Base-by-base conservation (phyloP, 2,329 filamentous ascomycete species). In the Endoconidiophora polonica region DNA sequence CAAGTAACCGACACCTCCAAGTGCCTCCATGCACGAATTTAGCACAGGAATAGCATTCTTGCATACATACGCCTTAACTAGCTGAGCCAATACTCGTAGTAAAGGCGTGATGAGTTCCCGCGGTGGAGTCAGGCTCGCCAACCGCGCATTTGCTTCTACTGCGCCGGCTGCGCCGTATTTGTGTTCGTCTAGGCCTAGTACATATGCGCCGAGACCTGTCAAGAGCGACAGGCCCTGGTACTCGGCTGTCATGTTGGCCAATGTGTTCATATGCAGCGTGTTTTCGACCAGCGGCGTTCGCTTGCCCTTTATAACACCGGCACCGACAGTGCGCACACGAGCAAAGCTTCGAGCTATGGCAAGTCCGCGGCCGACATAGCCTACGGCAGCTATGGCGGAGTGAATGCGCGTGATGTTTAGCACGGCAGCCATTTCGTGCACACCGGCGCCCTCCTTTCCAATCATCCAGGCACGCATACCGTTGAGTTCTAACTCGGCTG, bases 1-100 rank as follows among this genome's bases (percentile, higher is more conserved):
- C 22, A 80, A 69, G 56, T 82, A 83, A 0, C 80, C 79, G 0
- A 83, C 72, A 1, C 79, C 79, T 5, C 79, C 79, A 0, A 83
- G 66, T 1, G 70, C 67, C 57, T 82, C 79, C 73, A 83, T 79
- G 58, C 72, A 76, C 12, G 68, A 68, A 55, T 71, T 70, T 16
- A 81, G 59, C 2, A 72, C 65, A 6, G 65, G 64, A 40, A 75
- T 70, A 5, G 66, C 64, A 7, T 64, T 62, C 55, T 68, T 72
- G 61, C 71, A 75, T 4, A 69, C 71, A 55, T 74, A 68, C 2
- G 74, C 75, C 59, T 83, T 83, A 50, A 73, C 64, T 14, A 81
- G 61, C 4, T 77, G 78, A 10, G 74, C 76, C 3, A 82, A 59
- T 1, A 78, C 63, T 5, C 77, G 68, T 12, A 82, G 62, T 1